phyloP scores from a whole-genome alignment of 768 basidiomycete species.

The Tylopilus rubrobrunneus region DNA sequence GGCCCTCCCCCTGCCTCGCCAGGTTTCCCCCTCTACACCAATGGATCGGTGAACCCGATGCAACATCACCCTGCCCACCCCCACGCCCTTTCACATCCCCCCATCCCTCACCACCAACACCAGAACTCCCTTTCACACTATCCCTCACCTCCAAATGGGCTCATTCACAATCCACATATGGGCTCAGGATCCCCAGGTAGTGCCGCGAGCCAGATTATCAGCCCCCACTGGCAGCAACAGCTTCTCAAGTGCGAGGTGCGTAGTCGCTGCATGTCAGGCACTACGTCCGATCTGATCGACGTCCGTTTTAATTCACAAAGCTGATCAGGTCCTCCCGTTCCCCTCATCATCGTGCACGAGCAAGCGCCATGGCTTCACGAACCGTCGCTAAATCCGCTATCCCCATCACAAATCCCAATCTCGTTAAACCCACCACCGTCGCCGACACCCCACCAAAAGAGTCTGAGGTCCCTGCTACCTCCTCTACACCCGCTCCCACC shows the following conservation, averaged over 20 bases:
- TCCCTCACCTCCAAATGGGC: conserved; percentile 73
- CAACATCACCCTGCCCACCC: conserved; percentile 60
- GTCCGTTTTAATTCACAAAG: conserved; percentile 36
- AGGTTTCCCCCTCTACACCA: conserved; percentile 73
- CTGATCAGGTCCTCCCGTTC: conserved; percentile 81
- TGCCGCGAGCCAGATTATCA: conserved; percentile 58
- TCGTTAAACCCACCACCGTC: conserved; percentile 42
- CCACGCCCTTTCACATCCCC: conserved; percentile 44
- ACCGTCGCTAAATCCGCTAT: conserved; percentile 84
- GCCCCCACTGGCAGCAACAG: conserved; percentile 91
- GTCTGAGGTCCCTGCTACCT: conserved; percentile 27
- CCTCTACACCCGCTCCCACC: conserved; percentile 29
- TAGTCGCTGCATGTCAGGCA: conserved; percentile 25
- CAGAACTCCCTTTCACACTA: conserved; percentile 79
- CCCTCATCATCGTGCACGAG: conserved; percentile 91
- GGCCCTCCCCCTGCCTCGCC: conserved; percentile 69
- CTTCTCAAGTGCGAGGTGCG: conserved; percentile 88
- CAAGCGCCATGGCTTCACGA: conserved; percentile 91
- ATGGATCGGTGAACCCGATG: conserved; percentile 58
- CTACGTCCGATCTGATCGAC: conserved; percentile 18
- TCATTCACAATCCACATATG: conserved; percentile 55
- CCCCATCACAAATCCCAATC: conserved; percentile 88
- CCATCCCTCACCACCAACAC: conserved; percentile 67
- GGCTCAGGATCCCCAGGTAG: conserved; percentile 57
- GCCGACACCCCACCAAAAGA: conserved; percentile 28